Conservation (phyloP, 345 rosid genomes). For the Brassica juncea region DNA sequence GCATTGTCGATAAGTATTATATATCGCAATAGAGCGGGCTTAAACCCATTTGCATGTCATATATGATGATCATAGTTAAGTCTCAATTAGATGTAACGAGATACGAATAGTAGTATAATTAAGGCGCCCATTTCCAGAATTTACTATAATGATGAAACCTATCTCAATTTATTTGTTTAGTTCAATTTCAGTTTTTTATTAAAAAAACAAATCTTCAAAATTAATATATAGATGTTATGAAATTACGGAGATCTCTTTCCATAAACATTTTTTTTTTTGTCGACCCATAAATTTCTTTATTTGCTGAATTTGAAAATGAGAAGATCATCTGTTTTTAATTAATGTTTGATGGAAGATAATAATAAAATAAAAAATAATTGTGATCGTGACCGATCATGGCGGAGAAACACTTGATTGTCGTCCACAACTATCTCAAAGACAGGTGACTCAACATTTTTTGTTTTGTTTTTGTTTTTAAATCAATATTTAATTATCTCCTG, state of each 20-base stretch:
- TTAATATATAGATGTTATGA: neutral
- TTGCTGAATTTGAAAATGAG: neutral
- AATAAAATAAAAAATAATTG: neutral
- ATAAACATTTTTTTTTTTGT: too few species aligned
- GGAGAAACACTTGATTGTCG: slow-evolving; percentile 44
- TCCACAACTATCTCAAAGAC: slow-evolving; percentile 47
- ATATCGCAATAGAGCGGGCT: too few species aligned
- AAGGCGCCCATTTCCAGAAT: too few species aligned
- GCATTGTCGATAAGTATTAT: too few species aligned
- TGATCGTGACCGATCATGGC: slow-evolving; percentile 40
- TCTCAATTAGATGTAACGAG: too few species aligned
- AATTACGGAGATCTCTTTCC: neutral
- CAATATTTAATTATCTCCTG: slow-evolving; percentile 28
- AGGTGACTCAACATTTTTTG: slow-evolving; percentile 39
- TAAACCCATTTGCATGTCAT: too few species aligned
- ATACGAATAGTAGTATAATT: too few species aligned
- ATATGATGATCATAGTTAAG: too few species aligned
- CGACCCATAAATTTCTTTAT: too few species aligned
- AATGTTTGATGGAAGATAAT: neutral
- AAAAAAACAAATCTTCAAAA: neutral
- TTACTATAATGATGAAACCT: neutral
- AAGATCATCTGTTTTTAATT: neutral
- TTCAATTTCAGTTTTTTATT: neutral
- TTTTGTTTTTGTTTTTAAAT: neutral
- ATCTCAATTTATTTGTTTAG: neutral